A percentile compares a stretch with the other conserved stretches of the same genome.
Conservation (phyloP, 768 basidiomycete species). For the Lactarius pseudohatsudake region DNA sequence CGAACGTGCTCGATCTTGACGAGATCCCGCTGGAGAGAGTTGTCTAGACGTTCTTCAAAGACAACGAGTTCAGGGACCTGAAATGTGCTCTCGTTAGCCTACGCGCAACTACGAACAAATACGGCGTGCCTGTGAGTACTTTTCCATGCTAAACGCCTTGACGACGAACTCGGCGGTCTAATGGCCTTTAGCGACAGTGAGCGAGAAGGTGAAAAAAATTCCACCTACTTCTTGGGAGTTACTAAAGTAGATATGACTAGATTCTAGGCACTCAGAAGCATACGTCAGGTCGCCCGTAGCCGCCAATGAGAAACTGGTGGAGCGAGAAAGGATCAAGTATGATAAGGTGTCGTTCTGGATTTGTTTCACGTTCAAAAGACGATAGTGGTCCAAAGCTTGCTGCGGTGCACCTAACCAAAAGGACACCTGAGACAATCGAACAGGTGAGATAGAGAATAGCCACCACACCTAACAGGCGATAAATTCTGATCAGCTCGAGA, state of each 20-base stretch:
- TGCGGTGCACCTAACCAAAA: slow-evolving; percentile 61
- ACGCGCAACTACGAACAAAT: neutral
- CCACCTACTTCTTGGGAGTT: slow-evolving; percentile 71
- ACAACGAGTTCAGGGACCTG: slow-evolving; percentile 82
- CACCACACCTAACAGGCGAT: slow-evolving; percentile 69
- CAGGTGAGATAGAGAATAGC: slow-evolving; percentile 14
- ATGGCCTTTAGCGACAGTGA: slow-evolving; percentile 13
- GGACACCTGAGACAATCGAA: slow-evolving; percentile 2
- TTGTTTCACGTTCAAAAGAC: slow-evolving; percentile 73
- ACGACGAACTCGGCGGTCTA: slow-evolving; percentile 81
- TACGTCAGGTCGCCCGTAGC: slow-evolving; percentile 74
- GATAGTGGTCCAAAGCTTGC: slow-evolving; percentile 76
- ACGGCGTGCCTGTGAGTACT: slow-evolving; percentile 69
- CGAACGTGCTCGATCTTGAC: slow-evolving; percentile 82
- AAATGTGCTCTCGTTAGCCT: neutral
- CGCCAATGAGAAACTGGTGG: slow-evolving; percentile 76
- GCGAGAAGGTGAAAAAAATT: neutral
- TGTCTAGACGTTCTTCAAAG: slow-evolving; percentile 79
- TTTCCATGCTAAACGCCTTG: slow-evolving; percentile 75
- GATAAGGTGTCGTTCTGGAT: slow-evolving; percentile 89
- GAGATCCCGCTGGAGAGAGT: slow-evolving; percentile 81
- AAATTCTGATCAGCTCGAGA: slow-evolving; percentile 75
- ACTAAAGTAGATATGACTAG: slow-evolving; percentile 76
- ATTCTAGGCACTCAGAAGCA: slow-evolving; percentile 72
- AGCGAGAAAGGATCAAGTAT: slow-evolving; percentile 75